Base-by-base conservation (phyloP, 306 rosid species). In the Dalbergia cultrata region DNA sequence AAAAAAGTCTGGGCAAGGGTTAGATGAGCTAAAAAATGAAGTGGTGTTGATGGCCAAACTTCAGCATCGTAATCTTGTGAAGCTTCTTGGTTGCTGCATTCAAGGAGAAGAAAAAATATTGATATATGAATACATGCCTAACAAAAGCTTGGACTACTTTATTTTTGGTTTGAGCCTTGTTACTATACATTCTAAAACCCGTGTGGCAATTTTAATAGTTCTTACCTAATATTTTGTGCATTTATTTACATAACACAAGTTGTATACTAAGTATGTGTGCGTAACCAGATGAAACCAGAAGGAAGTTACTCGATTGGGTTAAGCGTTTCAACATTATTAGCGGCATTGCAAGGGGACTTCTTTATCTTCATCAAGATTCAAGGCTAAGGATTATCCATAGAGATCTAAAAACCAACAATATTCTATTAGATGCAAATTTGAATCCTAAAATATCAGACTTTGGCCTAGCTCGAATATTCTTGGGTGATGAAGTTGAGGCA, bases 31-130 rank as follows among this genome's bases (percentile, higher is more conserved):
- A 2, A 52, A 52, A 52, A 52, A 52, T 52, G 58, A 52, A 52
- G 58, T 52, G 19, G 58, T 18, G 5, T 52, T 52, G 58, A 52
- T 52, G 5, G 58, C 18, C 18, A 52, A 52, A 52, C 58, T 52
- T 52, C 58, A 52, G 8, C 57, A 52, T 2, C 57, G 57, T 16
- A 52, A 14, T 52, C 58, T 52, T 52, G 58, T 52, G 18, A 52
- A 52, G 18, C 58, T 14, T 52, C 58, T 52, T 52, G 58, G 58
- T 5, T 52, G 18, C 3, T 52, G 58, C 58, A 52, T 52, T 52
- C 58, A 52, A 52, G 58, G 58, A 52, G 58, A 52, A 52, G 58
- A 52, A 52, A 52, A 52, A 52, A 52, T 52, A 52, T 52, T 52
- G 19, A 14, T 52, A 0, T 52, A 14, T 14, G 58, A 52, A 52